Conservation (phyloP, 495 filamentous ascomycete genomes). For the Hyaloscypha bicolor region DNA sequence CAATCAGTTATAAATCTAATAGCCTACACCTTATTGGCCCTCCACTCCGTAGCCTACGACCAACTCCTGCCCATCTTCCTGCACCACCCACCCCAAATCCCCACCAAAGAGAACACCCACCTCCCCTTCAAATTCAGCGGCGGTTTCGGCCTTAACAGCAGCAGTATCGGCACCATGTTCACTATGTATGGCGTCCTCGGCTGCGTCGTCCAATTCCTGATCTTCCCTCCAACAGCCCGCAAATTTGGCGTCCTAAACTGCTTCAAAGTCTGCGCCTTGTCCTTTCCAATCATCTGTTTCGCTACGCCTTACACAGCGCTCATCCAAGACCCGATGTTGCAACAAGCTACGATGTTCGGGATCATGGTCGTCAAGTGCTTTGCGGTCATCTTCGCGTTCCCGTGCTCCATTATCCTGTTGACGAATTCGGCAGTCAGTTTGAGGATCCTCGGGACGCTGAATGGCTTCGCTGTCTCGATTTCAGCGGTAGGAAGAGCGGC, state of each 20-base stretch:
- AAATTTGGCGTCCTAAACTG: constrained; percentile 71
- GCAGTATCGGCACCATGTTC: constrained; percentile 75
- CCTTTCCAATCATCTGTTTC: constrained; percentile 72
- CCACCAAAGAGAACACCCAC: constrained; percentile 55
- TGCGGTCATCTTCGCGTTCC: constrained; percentile 78
- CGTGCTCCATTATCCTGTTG: constrained; percentile 83
- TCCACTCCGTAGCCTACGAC: constrained; percentile 79
- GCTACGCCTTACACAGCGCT: constrained; percentile 73
- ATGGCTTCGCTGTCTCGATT: constrained; percentile 82
- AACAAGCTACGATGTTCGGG: constrained; percentile 46
- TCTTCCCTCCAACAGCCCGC: constrained; percentile 72
- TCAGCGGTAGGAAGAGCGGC: constrained; percentile 75
- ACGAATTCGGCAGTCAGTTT: constrained; percentile 82
- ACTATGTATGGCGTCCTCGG: constrained; percentile 72
- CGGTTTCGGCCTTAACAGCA: constrained; percentile 72
- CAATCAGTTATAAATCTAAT: constrained; percentile 79
- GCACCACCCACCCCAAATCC: constrained; percentile 63
- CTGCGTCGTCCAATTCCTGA: constrained; percentile 75
- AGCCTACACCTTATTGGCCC: constrained; percentile 72
- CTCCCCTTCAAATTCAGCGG: constrained; percentile 79
- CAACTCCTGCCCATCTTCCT: constrained; percentile 82
- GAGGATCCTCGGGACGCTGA: constrained; percentile 80
- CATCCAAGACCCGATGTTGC: constrained; percentile 41
- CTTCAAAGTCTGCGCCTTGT: constrained; percentile 56
- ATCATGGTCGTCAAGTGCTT: constrained; percentile 71